Evolutionary conservation across 768 basidiomycete genomes (phyloP), one percentile per base, ranked within the genome.

Genomic region (Boletus reticulatus): DNA sequence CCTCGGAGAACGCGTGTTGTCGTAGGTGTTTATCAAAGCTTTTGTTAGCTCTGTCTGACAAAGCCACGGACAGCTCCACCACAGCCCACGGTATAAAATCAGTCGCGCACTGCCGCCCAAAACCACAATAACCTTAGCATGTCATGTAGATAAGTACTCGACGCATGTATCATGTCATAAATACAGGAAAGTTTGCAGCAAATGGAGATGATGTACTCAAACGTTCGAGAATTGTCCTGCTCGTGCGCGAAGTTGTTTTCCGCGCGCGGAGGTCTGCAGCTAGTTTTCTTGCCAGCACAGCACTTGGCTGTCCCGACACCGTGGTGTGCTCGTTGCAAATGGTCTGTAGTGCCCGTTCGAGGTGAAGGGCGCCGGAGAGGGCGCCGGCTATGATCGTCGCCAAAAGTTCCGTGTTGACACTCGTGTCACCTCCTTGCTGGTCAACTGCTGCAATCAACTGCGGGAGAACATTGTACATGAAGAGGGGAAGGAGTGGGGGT

Each of bases 1-100:
- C 85, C 14, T 68, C 70, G 29, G 85, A 89, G 64, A 85, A 89
- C 58, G 83, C 88, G 1, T 92, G 90, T 68, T 92, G 89, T 68
- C 89, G 89, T 91, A 69, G 75, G 89, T 81, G 39, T 24, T 52
- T 11, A 44, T 20, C 22, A 42, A 49, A 39, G 27, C 11, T 20
- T 43, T 27, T 43, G 16, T 48, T 48, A 3, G 7, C 51, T 24
- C 17, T 14, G 17, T 11, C 52, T 61, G 56, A 62, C 48, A 4
- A 52, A 17, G 4, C 46, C 24, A 16, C 59, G 56, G 55, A 22
- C 57, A 83, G 80, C 84, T 36, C 83, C 84, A 34, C 75, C 78
- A 6, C 32, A 73, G 17, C 57, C 68, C 3, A 74, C 79, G 19
- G 85, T 78, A 22, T 84, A 63, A 76, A 8, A 59, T 59, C 22